A percentile compares a stretch with the other conserved stretches of the same genome.
These are phyloP conservation scores for Juglanconis sp. DNA, from an alignment of 2,329 filamentous ascomycete species.

Conservation along the genomic window DNA sequence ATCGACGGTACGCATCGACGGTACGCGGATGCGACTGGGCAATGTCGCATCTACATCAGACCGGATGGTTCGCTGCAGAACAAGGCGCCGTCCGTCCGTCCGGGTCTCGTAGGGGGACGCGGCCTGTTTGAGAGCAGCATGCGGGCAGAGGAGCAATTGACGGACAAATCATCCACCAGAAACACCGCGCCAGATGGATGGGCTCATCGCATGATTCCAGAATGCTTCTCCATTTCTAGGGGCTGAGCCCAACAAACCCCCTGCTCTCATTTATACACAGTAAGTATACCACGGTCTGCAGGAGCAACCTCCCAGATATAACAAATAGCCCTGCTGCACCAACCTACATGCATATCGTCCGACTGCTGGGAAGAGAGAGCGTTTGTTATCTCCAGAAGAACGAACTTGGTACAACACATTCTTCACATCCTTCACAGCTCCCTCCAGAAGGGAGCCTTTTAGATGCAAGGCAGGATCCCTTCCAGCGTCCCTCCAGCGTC, in stretches of 20 bases:
- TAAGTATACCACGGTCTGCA: not conserved
- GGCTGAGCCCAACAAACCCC: not conserved
- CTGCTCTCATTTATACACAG: not conserved
- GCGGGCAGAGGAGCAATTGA: not conserved
- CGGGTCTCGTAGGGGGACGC: not conserved
- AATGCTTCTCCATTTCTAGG: slow-evolving; percentile 7
- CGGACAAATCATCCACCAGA: slow-evolving; percentile 5
- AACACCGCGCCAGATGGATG: not conserved
- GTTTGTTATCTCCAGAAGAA: too few relatives aligned
- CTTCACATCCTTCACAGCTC: not conserved
- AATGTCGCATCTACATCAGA: not conserved
- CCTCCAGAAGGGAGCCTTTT: not conserved
- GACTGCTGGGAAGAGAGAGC: too few relatives aligned
- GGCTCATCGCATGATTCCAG: slow-evolving; percentile 15
- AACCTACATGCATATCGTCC: too few relatives aligned
- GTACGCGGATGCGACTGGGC: not conserved
- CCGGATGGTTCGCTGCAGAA: not conserved
- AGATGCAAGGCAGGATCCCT: not conserved
- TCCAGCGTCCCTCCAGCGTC: not conserved
- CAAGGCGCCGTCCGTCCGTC: not conserved
- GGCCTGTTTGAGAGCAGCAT: not conserved
- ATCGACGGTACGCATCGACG: not conserved
- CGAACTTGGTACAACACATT: too few relatives aligned
- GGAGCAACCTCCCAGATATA: not conserved
- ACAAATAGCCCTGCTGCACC: not conserved